Conservation (phyloP, 495 filamentous ascomycete species). For the Schizothecium vesticola region DNA sequence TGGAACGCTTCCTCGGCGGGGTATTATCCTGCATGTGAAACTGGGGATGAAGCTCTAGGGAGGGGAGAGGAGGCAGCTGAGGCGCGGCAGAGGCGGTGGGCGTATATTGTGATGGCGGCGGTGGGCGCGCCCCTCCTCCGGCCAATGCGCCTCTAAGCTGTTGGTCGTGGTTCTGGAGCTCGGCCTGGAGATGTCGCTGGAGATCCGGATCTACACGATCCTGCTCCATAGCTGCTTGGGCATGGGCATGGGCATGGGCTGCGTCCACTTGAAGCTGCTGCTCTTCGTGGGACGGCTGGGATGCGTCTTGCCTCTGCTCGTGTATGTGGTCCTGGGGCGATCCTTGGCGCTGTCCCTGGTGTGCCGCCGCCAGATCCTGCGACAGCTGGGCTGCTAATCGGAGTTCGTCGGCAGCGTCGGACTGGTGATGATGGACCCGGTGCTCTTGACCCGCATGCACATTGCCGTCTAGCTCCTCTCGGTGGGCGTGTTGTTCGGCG, state of each 20-base stretch:
- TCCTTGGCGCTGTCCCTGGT: slow-evolving; percentile 14
- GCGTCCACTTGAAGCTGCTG: not conserved
- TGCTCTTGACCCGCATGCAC: slow-evolving; percentile 23
- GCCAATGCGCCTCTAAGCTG: slow-evolving; percentile 19
- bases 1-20: slow-evolving; percentile 75
- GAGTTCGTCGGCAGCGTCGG: slow-evolving; percentile 42
- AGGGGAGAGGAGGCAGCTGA: slow-evolving; percentile 32
- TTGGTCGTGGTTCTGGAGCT: slow-evolving; percentile 28
- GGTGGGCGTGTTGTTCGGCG: slow-evolving; percentile 21
- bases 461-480: slow-evolving; percentile 26
- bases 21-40: slow-evolving; percentile 47
- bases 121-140: slow-evolving; percentile 5
- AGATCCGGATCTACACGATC: slow-evolving; percentile 20
- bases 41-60: slow-evolving; percentile 16
- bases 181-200: slow-evolving; percentile 28
- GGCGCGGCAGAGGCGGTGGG: slow-evolving; percentile 17
- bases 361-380: slow-evolving; percentile 36
- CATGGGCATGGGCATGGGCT: slow-evolving; percentile 15
- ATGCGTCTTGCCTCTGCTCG: not conserved
- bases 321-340: slow-evolving; percentile 2
- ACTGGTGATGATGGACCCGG: slow-evolving; percentile 27
- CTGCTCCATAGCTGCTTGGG: slow-evolving; percentile 9
- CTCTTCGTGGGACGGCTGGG: not conserved
- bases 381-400: slow-evolving; percentile 50
- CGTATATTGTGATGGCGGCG: slow-evolving; percentile 13